These are phyloP conservation scores for Aspergillus thermomutatus DNA, from an alignment of 2,329 filamentous ascomycete genomes.

Conservation along the genomic window DNA sequence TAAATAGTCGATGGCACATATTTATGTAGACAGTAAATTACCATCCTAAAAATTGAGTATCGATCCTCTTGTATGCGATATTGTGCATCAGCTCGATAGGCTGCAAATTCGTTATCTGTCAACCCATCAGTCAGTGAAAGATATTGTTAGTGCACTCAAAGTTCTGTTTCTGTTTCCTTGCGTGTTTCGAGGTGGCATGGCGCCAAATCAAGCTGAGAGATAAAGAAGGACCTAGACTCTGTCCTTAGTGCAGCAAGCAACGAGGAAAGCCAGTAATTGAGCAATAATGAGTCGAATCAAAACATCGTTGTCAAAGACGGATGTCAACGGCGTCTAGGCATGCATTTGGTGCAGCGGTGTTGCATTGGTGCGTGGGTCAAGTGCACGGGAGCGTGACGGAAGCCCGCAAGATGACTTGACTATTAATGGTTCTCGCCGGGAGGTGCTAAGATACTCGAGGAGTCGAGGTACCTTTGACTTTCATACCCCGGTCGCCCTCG, in stretches of 20 bases:
- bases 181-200: background rate
- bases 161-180: background rate
- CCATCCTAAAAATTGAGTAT: background rate
- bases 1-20: background rate
- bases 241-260: background rate
- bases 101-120: background rate
- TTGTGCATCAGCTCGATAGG: background rate
- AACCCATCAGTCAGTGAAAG: background rate
- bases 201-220: background rate
- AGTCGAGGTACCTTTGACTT: constrained; percentile 5
- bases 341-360: background rate
- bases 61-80: background rate
- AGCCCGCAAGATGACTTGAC: background rate
- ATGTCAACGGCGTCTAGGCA: background rate
- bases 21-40: background rate
- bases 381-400: background rate
- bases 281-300: background rate
- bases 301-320: background rate
- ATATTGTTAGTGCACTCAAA: background rate
- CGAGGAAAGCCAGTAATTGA: background rate
- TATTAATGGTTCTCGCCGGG: constrained; percentile 9
- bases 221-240: background rate
- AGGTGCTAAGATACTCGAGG: too few species aligned
- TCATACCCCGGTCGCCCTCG: constrained; percentile 2
- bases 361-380: background rate